These are phyloP conservation scores for Penicillium argentinense DNA, from an alignment of 495 filamentous ascomycete genomes.

Conservation along the genomic window DNA sequence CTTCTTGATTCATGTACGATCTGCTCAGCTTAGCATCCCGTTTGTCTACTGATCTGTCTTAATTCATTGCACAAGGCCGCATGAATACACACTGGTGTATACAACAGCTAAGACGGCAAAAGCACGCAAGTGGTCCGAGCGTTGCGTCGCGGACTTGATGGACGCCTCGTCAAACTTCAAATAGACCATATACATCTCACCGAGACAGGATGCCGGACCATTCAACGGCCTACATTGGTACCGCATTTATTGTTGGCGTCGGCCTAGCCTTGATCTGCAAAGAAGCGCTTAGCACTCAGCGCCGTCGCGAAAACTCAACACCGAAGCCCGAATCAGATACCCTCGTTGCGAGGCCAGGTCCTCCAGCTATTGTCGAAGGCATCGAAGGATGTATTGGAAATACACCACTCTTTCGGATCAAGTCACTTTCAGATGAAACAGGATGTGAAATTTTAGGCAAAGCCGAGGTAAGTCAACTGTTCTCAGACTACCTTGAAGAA, in stretches of 20 bases:
- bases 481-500: no score
- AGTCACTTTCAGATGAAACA: conserved; percentile 85
- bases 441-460: conserved; percentile 92
- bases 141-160: background rate
- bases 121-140: conserved; percentile 9
- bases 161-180: conserved; percentile 3
- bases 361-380: conserved; percentile 58
- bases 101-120: no score
- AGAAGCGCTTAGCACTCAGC: conserved; percentile 63
- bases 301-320: conserved; percentile 28
- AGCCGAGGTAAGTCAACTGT: conserved; percentile 62
- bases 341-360: conserved; percentile 33
- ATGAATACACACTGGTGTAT: no score
- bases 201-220: conserved; percentile 26
- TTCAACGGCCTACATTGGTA: conserved; percentile 50
- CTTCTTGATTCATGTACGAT: no score
- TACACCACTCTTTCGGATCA: conserved; percentile 86
- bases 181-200: conserved; percentile 1
- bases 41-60: no score
- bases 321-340: conserved; percentile 8
- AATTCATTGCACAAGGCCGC: no score
- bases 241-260: conserved; percentile 73
- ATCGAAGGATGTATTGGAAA: conserved; percentile 94
- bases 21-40: no score
- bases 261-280: conserved; percentile 71